Evolutionary conservation across 257 asterid genomes (phyloP), one percentile per base, ranked within the genome.

Genomic region (Penstemon eatonii): DNA sequence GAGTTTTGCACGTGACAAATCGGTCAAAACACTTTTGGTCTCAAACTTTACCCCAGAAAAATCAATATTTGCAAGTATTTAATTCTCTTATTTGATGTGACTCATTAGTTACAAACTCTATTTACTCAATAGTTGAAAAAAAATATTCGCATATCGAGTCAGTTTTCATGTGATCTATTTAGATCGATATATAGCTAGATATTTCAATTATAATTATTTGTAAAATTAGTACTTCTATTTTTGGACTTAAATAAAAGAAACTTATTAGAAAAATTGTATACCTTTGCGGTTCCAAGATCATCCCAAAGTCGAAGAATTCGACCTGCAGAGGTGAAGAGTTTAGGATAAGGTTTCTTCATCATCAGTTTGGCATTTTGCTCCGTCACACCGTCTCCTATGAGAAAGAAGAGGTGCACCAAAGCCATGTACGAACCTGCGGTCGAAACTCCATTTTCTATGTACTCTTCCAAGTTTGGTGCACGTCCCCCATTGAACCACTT

Each of bases 381-480:
- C 0, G 80, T 83, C 2, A 85, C 89, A 3, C 86, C 95, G 51
- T 87, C 86, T 2, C 95, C 95, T 0, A 87, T 87, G 7, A 87
- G 83, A 58, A 87, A 87, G 85, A 84, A 87, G 4, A 85, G 75
- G 77, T 83, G 95, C 68, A 85, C 91, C 71, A 78, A 38, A 8
- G 89, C 95, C 95, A 87, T 85, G 74, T 87, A 87, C 46, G 95
- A 80, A 19, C 95, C 95, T 1, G 91, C 87, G 0, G 95, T 83
- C 1, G 86, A 79, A 40, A 87, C 91, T n/a, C 95, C 91, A 72
- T 79, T 87, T 76, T 81, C 89, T 7, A 81, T 33, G 63, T 87
- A 87, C 63, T 85, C 89, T 55, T 87, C 95, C 72, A 81, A 49
- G 15, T 66, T 81, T 12, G 95, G 95, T 10, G 53, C 66, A 40